These are phyloP conservation scores for Sarcodon sp. DNA, from an alignment of 768 basidiomycete species.

Conservation along the genomic window DNA sequence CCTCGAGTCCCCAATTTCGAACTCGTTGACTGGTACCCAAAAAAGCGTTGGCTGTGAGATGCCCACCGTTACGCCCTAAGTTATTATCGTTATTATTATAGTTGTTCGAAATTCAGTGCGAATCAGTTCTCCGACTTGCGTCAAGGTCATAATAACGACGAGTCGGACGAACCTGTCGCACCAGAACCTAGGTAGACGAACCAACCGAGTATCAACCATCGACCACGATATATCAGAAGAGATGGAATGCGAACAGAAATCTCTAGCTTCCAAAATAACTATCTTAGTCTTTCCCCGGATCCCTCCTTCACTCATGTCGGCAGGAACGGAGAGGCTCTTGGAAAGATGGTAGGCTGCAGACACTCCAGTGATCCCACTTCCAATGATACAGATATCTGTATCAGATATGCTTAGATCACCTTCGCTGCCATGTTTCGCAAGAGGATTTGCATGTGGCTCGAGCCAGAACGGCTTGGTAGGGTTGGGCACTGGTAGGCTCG, in stretches of 20 bases:
- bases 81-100: not conserved
- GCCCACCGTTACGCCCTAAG: slow-evolving; percentile 72
- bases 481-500: slow-evolving; percentile 40
- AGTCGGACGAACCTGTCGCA: slow-evolving; percentile 44
- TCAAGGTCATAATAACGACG: not conserved
- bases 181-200: slow-evolving; percentile 39
- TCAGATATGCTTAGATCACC: slow-evolving; percentile 37
- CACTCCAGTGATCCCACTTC: slow-evolving; percentile 70
- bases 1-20: slow-evolving; percentile 30
- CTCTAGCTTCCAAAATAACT: slow-evolving; percentile 71
- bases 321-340: slow-evolving; percentile 10
- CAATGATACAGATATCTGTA: slow-evolving; percentile 69
- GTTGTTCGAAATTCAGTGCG: not conserved
- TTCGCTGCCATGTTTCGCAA: slow-evolving; percentile 53
- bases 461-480: slow-evolving; percentile 71
- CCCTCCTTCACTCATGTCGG: not conserved
- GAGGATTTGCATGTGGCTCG: slow-evolving; percentile 44
- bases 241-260: slow-evolving; percentile 52
- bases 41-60: slow-evolving; percentile 44
- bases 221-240: not conserved
- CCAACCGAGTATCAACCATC: not conserved
- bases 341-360: slow-evolving; percentile 65
- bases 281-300: slow-evolving; percentile 24
- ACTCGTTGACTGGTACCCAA: slow-evolving; percentile 27
- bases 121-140: not conserved